These are phyloP conservation scores for Venturia oleaginea DNA, from an alignment of 2,329 filamentous ascomycete species.

Conservation along the genomic window DNA sequence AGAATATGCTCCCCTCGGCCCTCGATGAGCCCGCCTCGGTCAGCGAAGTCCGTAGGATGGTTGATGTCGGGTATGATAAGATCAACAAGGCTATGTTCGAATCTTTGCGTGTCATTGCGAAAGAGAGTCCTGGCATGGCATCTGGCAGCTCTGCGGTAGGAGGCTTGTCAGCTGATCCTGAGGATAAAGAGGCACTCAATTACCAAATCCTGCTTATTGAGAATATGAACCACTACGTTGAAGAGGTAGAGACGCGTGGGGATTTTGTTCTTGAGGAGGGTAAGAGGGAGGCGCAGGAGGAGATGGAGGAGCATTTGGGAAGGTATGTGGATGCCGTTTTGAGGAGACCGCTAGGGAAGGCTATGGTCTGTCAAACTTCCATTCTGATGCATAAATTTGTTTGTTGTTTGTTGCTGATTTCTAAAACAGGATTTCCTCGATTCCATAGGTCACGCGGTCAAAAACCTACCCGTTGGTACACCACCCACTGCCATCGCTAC, in stretches of 20 bases:
- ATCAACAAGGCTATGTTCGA: constrained; percentile 96
- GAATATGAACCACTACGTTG: constrained; percentile 96
- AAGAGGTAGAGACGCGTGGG: constrained; percentile 71
- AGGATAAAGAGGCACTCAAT: constrained; percentile 95
- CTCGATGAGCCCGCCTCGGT: constrained; percentile 45
- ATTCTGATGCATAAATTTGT: too few species aligned
- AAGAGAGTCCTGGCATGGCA: constrained; percentile 47
- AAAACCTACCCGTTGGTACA: constrained; percentile 39
- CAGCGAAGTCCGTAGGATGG: constrained; percentile 60
- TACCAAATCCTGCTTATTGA: constrained; percentile 96
- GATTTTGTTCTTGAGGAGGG: constrained; percentile 74
- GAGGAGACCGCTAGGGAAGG: constrained; percentile 76
- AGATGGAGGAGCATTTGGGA: constrained; percentile 78
- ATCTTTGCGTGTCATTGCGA: constrained; percentile 88
- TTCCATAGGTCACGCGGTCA: constrained; percentile 62
- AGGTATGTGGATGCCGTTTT: constrained; percentile 85
- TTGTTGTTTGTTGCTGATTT: constrained; percentile 15
- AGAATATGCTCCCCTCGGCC: constrained; percentile 62
- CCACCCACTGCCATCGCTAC: constrained; percentile 56
- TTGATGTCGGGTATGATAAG: constrained; percentile 80
- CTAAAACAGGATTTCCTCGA: constrained; percentile 65
- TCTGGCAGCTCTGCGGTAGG: constrained; percentile 43
- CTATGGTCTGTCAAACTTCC: constrained; percentile 45
- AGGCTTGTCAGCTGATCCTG: constrained; percentile 45
- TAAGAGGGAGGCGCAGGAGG: constrained; percentile 66